Conservation (phyloP, 495 filamentous ascomycete species). For the Daldinia caldariorum region DNA sequence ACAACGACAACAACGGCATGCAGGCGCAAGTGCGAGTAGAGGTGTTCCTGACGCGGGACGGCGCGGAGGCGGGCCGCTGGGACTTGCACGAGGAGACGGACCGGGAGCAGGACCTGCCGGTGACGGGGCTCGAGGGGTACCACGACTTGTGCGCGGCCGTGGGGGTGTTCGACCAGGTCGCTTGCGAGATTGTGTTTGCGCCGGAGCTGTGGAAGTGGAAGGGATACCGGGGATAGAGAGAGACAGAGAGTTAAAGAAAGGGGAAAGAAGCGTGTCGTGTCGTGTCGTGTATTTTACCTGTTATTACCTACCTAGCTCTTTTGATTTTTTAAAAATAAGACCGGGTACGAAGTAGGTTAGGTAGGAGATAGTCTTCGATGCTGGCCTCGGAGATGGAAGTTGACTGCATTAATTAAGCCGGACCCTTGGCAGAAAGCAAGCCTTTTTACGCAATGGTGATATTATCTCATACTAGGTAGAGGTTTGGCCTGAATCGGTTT, state of each 20-base stretch:
- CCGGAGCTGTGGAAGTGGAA: slow-evolving; percentile 55
- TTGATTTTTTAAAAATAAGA: too few species aligned
- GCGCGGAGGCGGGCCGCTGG: slow-evolving; percentile 73
- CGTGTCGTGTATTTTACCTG: too few species aligned
- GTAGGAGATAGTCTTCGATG: too few species aligned
- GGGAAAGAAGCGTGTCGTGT: too few species aligned
- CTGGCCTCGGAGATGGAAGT: neutral
- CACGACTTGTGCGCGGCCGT: slow-evolving; percentile 84
- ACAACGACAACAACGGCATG: too few species aligned
- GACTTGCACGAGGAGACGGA: slow-evolving; percentile 87
- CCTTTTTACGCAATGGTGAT: too few species aligned
- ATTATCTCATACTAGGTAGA: neutral
- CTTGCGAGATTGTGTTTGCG: slow-evolving; percentile 76
- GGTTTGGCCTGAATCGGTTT: neutral
- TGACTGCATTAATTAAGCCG: neutral
- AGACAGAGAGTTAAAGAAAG: too few species aligned
- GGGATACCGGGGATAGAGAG: slow-evolving; percentile 32
- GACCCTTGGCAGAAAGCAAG: neutral
- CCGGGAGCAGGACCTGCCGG: slow-evolving; percentile 66
- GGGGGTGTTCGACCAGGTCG: slow-evolving; percentile 76
- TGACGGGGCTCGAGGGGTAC: slow-evolving; percentile 80
- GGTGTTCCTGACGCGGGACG: slow-evolving; percentile 83
- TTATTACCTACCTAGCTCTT: too few species aligned
- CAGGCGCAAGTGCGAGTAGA: too few species aligned
- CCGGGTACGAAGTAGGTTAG: too few species aligned